These are phyloP conservation scores for Ustilago bromivora DNA, from an alignment of 1,284 basidiomycete genomes.

Conservation along the genomic window DNA sequence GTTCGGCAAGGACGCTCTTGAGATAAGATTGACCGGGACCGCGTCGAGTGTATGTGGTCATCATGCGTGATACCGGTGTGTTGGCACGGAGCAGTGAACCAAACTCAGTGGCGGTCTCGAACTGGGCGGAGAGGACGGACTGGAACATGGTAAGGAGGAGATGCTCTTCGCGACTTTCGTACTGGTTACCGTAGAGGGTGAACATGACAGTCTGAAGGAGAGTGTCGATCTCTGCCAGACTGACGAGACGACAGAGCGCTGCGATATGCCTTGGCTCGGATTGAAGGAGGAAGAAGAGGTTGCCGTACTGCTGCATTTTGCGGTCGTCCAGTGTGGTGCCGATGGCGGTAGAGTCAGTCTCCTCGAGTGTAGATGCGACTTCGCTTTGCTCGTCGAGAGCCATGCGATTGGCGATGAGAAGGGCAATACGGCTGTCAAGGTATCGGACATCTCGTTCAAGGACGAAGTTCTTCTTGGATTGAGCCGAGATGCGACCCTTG, in stretches of 20 bases:
- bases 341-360: conserved; percentile 78
- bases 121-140: conserved; percentile 96
- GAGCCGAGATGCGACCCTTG: conserved; percentile 95
- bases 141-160: conserved; percentile 97
- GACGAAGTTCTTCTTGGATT: conserved; percentile 99
- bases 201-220: conserved; percentile 99
- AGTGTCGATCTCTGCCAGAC: conserved; percentile 94
- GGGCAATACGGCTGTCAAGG: conserved; percentile 94
- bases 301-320: conserved; percentile 92
- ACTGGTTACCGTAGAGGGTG: conserved; percentile 98
- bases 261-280: conserved; percentile 97
- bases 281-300: conserved; percentile 97
- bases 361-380: conserved; percentile 77
- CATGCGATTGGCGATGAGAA: conserved; percentile 98
- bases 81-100: conserved; percentile 96
- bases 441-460: conserved; percentile 98
- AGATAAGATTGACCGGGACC: conserved; percentile 98
- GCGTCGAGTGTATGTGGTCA: conserved; percentile 98
- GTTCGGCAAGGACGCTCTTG: conserved; percentile 93
- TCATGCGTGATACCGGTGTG: conserved; percentile 98
- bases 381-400: conserved; percentile 87
- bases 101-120: conserved; percentile 97
- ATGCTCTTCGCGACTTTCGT: conserved; percentile 98
- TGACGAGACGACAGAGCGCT: conserved; percentile 94
- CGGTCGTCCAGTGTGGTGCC: conserved; percentile 81